A percentile compares a stretch with the other conserved stretches of the same genome.
These are phyloP conservation scores for Saccharomycopsis babjevae DNA, from an alignment of 805 yeast genomes.

Conservation along the genomic window DNA sequence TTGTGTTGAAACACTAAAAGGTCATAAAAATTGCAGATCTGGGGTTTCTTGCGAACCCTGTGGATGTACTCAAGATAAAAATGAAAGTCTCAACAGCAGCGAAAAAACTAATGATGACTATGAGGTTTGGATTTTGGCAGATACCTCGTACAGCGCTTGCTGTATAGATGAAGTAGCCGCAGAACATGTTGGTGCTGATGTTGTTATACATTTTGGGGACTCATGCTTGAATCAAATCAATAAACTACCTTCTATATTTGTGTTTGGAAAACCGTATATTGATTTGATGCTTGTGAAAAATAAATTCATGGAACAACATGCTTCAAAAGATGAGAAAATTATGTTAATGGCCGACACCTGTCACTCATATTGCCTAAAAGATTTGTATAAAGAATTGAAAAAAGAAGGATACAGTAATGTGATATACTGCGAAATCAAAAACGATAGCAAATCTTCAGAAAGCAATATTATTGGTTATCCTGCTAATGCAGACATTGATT, in stretches of 20 bases:
- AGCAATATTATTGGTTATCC: constrained; percentile 36
- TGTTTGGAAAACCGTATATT: constrained; percentile 60
- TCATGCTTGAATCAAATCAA: constrained; percentile 81
- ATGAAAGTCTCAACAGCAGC: constrained; percentile 19
- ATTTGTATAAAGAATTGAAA: constrained; percentile 29
- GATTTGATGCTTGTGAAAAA: constrained; percentile 32
- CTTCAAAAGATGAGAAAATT: constrained; percentile 34
- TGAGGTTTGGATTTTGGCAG: constrained; percentile 77
- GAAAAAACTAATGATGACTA: neutral
- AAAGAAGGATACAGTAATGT: constrained; percentile 27
- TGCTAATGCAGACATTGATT: neutral
- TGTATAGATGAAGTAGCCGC: constrained; percentile 97
- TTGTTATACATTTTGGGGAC: constrained; percentile 89
- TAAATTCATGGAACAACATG: constrained; percentile 34
- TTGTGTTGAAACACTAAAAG: neutral
- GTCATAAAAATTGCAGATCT: neutral
- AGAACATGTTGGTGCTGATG: constrained; percentile 77
- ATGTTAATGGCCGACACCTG: constrained; percentile 72
- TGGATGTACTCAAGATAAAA: neutral
- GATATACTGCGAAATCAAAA: constrained; percentile 23
- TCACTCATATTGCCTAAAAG: constrained; percentile 36
- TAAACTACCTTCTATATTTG: constrained; percentile 64
- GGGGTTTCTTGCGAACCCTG: neutral
- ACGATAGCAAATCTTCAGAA: constrained; percentile 21
- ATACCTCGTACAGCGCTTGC: constrained; percentile 90